Conservation (phyloP, 2,329 filamentous ascomycete species). For the Paraphoma sp. region DNA sequence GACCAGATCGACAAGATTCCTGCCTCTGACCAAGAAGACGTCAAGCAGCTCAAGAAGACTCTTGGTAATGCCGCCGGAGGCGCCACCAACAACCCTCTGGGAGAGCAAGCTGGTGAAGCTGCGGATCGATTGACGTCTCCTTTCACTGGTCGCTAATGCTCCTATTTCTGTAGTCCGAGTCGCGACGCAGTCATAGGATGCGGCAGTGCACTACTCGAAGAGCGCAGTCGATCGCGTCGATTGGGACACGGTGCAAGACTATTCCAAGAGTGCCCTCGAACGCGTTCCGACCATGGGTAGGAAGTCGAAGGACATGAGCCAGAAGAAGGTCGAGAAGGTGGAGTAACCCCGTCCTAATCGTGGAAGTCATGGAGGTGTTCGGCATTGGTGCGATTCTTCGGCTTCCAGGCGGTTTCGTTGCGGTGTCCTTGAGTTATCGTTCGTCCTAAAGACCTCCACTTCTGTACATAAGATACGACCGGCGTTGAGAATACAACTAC, state of each 20-base stretch:
- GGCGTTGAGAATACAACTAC: too few species aligned
- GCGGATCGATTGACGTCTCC: conserved; percentile 44
- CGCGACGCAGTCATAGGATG: conserved; percentile 30
- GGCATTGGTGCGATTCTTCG: neutral
- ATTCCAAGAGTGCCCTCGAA: conserved; percentile 21
- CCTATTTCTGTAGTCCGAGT: conserved; percentile 27
- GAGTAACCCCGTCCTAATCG: conserved; percentile 8
- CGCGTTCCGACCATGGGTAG: conserved; percentile 25
- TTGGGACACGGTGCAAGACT: conserved; percentile 19
- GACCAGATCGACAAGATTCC: conserved; percentile 49
- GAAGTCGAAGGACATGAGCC: conserved; percentile 11
- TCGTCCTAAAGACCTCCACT: neutral
- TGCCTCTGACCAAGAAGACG: conserved; percentile 45
- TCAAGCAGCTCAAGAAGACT: conserved; percentile 47
- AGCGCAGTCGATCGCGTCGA: conserved; percentile 11
- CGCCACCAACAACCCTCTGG: conserved; percentile 43
- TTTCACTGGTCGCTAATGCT: conserved; percentile 47
- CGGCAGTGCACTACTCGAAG: conserved; percentile 26
- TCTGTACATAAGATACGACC: too few species aligned
- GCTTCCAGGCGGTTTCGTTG: neutral
- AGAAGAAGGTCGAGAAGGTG: conserved; percentile 10
- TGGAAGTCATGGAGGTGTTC: neutral
- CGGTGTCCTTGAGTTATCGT: neutral
- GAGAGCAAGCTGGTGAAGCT: conserved; percentile 45
- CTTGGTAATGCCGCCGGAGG: conserved; percentile 45